These are phyloP conservation scores for Parastagonospora avenae DNA, from an alignment of 2,329 filamentous ascomycete species.

Conservation along the genomic window DNA sequence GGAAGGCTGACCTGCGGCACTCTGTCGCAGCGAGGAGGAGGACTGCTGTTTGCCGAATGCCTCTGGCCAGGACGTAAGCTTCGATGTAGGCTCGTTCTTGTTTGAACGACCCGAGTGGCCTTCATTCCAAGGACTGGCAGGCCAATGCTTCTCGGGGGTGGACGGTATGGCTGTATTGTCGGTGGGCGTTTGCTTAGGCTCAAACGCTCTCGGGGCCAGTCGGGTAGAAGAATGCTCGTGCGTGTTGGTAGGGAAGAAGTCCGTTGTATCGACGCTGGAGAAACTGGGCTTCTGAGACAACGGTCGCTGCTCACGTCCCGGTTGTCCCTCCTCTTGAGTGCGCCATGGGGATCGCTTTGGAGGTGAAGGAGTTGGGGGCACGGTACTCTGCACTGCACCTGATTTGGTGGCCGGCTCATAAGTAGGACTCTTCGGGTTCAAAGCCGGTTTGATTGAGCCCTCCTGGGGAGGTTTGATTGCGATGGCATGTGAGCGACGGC, in stretches of 20 bases:
- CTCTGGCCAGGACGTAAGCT: conserved; percentile 39
- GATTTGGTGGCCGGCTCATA: conserved; percentile 42
- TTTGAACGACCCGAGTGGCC: conserved; percentile 24
- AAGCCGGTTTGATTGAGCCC: conserved; percentile 32
- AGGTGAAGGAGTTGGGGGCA: conserved; percentile 41
- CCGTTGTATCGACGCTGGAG: conserved; percentile 48
- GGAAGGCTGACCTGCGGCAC: conserved; percentile 7
- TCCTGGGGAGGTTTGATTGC: conserved; percentile 48
- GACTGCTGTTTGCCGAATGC: conserved; percentile 33
- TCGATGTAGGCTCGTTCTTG: conserved; percentile 26
- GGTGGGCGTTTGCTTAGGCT: conserved; percentile 13
- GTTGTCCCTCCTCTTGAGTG: conserved; percentile 19
- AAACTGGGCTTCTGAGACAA: conserved; percentile 43
- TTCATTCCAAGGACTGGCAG: conserved; percentile 44
- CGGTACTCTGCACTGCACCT: conserved; percentile 12
- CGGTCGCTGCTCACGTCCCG: conserved; percentile 14
- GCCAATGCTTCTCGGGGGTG: conserved; percentile 46
- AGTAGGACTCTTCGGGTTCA: conserved; percentile 49
- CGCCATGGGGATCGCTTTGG: conserved; percentile 37
- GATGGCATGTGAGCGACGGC: conserved; percentile 47
- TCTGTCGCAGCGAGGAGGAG: conserved; percentile 21
- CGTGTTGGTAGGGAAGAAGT: conserved; percentile 50
- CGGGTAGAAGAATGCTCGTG: conserved; percentile 48
- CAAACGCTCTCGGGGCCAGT: conserved; percentile 27
- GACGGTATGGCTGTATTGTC: conserved; percentile 27